Evolutionary conservation across 306 rosid species (phyloP).

Genomic region (Crotalaria pallida): DNA sequence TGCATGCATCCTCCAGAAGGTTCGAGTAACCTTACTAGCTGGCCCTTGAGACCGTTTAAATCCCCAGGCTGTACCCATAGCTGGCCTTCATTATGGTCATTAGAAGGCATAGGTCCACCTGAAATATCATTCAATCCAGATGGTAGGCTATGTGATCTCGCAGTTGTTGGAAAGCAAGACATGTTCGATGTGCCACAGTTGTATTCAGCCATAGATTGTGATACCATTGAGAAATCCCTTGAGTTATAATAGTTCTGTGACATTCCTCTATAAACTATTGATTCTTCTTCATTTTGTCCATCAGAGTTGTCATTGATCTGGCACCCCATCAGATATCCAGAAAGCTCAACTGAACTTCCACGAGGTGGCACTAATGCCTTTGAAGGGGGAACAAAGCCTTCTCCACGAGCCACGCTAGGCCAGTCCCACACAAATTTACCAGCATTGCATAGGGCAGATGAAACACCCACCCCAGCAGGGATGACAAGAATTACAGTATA

Average conservation of each 20-base stretch:
- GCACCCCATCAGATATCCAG: conserved; percentile 66
- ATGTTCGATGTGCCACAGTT: conserved; percentile 34
- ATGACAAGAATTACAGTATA: conserved; percentile 85
- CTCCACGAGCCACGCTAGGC: conserved; percentile 93
- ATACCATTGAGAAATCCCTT: conserved; percentile 51
- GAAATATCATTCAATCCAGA: conserved; percentile 55
- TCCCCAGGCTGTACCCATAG: conserved; percentile 86
- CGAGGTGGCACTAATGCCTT: conserved; percentile 52
- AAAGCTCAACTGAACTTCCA: conserved; percentile 43
- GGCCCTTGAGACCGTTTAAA: conserved; percentile 79
- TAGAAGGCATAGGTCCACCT: conserved; percentile 38
- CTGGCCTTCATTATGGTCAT: conserved; percentile 49
- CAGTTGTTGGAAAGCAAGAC: conserved; percentile 37
- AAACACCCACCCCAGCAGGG: conserved; percentile 85
- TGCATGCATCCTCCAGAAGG: conserved; percentile 77
- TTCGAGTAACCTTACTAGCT: conserved; percentile 68
- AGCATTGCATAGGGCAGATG: conserved; percentile 91
- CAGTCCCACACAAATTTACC: conserved; percentile 99
- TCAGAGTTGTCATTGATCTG: conserved; percentile 49
- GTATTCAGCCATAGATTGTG: conserved; percentile 66
- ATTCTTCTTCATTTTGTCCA: conserved; percentile 75
- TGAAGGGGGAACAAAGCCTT: conserved; percentile 71
- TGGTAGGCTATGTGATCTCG: conserved; percentile 78
- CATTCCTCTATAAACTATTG: conserved; percentile 70
- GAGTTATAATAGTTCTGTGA: conserved; percentile 64